Evolutionary conservation across 768 basidiomycete genomes (phyloP).

Genomic region (Phanerochaete carnosa): DNA sequence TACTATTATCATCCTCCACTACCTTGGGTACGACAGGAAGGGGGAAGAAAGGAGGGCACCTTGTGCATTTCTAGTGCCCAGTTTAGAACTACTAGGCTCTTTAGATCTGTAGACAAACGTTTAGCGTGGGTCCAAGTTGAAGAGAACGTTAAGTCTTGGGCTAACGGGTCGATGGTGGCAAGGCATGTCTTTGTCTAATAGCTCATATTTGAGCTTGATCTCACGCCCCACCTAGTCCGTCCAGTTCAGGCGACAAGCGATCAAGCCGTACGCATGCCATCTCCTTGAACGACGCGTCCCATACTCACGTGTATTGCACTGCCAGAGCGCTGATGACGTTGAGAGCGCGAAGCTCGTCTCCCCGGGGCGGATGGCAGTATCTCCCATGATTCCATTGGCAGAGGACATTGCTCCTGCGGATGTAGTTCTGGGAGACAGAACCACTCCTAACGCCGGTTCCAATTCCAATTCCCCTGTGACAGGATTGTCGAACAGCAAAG

Average conservation of each 20-base stretch:
- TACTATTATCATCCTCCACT: no score
- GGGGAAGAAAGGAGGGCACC: no score
- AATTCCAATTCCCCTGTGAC: background rate
- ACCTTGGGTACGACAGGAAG: no score
- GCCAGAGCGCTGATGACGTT: background rate
- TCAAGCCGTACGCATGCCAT: background rate
- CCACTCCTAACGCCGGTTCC: background rate
- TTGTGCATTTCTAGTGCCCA: no score
- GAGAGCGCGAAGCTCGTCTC: background rate
- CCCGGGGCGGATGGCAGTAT: background rate
- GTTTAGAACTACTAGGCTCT: no score
- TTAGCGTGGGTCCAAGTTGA: no score
- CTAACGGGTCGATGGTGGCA: background rate
- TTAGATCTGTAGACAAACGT: no score
- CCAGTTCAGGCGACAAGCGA: background rate
- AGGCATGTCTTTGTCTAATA: background rate
- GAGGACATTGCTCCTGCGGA: background rate
- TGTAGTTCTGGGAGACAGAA: constrained; percentile 1
- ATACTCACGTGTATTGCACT: background rate
- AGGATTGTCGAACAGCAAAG: background rate
- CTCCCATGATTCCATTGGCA: constrained; percentile 1
- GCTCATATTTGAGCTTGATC: no score
- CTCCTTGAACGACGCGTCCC: background rate
- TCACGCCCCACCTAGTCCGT: background rate
- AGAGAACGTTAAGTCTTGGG: background rate